Evolutionary conservation across 2,329 filamentous ascomycete genomes (phyloP).

Genomic region (Aureobasidium musti): DNA sequence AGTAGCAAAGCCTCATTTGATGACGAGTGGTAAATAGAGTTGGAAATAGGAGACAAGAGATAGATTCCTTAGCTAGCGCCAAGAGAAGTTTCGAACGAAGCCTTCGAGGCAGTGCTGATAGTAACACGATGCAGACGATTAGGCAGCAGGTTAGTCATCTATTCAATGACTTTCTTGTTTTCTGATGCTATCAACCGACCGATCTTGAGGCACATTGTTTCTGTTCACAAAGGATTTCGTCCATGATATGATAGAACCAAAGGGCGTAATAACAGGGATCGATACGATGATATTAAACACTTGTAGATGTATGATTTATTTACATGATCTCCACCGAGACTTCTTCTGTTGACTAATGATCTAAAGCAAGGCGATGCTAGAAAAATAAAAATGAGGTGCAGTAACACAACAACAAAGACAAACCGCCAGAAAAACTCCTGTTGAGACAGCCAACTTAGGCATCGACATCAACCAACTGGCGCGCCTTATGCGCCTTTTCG

Average conservation of each 20-base stretch:
- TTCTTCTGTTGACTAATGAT: background rate
- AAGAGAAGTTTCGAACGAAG: background rate
- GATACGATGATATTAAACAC: background rate
- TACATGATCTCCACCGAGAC: background rate
- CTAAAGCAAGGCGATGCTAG: background rate
- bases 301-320: constrained; percentile 6
- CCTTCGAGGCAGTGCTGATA: background rate
- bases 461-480: constrained; percentile 44
- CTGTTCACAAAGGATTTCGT: too few relatives aligned
- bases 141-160: background rate
- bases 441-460: background rate
- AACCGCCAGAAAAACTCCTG: background rate
- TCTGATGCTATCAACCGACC: too few relatives aligned
- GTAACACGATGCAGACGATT: background rate
- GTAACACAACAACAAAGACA: background rate
- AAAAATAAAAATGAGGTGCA: background rate
- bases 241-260: too few relatives aligned
- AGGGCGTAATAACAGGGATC: too few relatives aligned
- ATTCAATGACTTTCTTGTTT: too few relatives aligned
- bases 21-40: background rate
- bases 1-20: background rate
- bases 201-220: too few relatives aligned
- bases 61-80: background rate
- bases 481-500: constrained; percentile 51
- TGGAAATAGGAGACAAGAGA: constrained; percentile 1